Evolutionary conservation across 306 rosid genomes (phyloP).

Genomic region (Quercus agrifolia): DNA sequence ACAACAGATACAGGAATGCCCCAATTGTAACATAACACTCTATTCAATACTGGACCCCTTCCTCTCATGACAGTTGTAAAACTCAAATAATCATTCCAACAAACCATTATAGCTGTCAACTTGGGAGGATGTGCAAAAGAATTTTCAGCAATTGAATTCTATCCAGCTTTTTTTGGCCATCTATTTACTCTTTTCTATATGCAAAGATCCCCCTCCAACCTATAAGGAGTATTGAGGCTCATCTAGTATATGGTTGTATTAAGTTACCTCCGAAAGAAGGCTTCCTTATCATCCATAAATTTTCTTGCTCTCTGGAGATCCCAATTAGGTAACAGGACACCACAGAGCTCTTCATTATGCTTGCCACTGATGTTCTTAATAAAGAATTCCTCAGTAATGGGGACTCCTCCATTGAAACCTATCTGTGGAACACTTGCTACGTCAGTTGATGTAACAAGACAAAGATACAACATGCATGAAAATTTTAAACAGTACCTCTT

Average conservation of each 20-base stretch:
- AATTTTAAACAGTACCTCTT: conserved; percentile 24
- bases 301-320: conserved; percentile 29
- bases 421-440: conserved; percentile 16
- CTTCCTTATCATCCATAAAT: conserved; percentile 38
- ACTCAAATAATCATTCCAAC: background rate
- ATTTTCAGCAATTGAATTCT: background rate
- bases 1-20: no score
- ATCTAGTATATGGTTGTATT: background rate
- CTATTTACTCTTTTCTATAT: background rate
- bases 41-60: background rate
- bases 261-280: conserved; percentile 31
- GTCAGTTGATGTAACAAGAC: background rate
- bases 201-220: no score
- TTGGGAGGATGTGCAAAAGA: background rate
- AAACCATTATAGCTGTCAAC: background rate
- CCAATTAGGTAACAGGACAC: conserved; percentile 39
- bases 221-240: background rate
- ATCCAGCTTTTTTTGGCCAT: background rate
- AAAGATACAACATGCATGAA: background rate
- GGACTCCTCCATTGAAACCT: conserved; percentile 42
- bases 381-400: conserved; percentile 45
- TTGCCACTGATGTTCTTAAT: conserved; percentile 34
- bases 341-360: conserved; percentile 37
- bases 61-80: background rate
- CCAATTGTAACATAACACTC: no score